phyloP scores from a whole-genome alignment of 2,329 filamentous ascomycete species.

The Pseudonectria foliicola region DNA sequence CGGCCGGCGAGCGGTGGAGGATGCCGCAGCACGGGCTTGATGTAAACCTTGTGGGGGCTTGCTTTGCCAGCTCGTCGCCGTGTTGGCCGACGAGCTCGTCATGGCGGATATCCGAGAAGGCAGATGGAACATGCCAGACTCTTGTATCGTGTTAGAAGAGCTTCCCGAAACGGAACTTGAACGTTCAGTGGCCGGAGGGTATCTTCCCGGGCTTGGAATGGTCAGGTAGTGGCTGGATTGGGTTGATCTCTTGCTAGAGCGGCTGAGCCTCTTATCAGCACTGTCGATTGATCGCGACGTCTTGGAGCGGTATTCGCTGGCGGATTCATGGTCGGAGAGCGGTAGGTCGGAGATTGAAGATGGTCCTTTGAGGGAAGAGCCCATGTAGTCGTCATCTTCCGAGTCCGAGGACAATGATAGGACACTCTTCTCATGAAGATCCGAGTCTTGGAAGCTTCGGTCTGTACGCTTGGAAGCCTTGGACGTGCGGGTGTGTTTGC shows the following conservation, averaged over 20 bases:
- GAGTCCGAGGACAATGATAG: constrained; percentile 52
- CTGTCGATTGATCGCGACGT: constrained; percentile 17
- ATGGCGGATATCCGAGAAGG: constrained; percentile 25
- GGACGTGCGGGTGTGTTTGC: constrained; percentile 47
- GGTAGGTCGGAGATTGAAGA: constrained; percentile 20
- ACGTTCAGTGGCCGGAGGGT: constrained; percentile 10
- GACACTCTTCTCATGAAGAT: constrained; percentile 48
- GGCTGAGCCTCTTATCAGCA: constrained; percentile 21
- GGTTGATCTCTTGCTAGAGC: constrained; percentile 33
- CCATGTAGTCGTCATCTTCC: constrained; percentile 35
- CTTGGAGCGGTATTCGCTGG: constrained; percentile 14
- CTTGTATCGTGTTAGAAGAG: constrained; percentile 18
- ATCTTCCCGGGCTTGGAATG: constrained; percentile 25
- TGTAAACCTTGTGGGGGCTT: constrained; percentile 27
- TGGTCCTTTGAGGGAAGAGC: constrained; percentile 16
- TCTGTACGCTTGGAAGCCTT: constrained; percentile 43
- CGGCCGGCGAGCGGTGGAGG: constrained; percentile 15
- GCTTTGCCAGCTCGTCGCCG: constrained; percentile 25
- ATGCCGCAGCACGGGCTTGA: constrained; percentile 33
- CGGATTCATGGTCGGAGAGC: constrained; percentile 17
- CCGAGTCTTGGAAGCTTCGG: constrained; percentile 40
- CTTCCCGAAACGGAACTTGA: constrained; percentile 20
- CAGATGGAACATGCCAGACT: constrained; percentile 13
- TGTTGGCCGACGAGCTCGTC: constrained; percentile 33
- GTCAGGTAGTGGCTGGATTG: constrained; percentile 36